phyloP scores from a whole-genome alignment of 2,329 filamentous ascomycete genomes.

The Diaporthe humulicola region DNA sequence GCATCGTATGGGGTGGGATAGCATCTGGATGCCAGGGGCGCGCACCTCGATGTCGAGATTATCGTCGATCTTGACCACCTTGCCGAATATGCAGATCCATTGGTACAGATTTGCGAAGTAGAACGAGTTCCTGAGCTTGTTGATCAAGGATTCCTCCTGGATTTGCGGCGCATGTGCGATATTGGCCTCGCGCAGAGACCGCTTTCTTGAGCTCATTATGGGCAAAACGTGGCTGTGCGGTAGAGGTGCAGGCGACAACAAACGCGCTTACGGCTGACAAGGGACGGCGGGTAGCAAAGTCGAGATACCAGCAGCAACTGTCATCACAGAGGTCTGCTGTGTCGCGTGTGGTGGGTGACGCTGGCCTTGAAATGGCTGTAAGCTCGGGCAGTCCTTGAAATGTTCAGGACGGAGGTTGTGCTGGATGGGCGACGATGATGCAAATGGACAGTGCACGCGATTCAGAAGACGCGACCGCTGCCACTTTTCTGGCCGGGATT shows the following conservation, averaged over 20 bases:
- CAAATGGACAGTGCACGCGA: constrained; percentile 37
- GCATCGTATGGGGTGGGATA: background rate
- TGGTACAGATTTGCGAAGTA: constrained; percentile 95
- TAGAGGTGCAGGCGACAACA: constrained; percentile 15
- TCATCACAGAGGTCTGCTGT: constrained; percentile 8
- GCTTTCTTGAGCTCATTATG: constrained; percentile 64
- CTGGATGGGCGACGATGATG: constrained; percentile 36
- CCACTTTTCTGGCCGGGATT: constrained; percentile 32
- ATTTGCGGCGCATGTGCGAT: constrained; percentile 46
- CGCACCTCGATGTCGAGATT: constrained; percentile 89
- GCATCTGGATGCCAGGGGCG: background rate
- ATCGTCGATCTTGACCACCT: constrained; percentile 89
- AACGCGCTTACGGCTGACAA: constrained; percentile 23
- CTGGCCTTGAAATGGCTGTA: background rate
- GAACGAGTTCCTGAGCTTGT: constrained; percentile 89
- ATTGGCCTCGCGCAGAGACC: constrained; percentile 60
- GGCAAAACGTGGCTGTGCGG: constrained; percentile 14
- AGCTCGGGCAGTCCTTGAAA: background rate
- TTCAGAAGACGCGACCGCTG: constrained; percentile 38
- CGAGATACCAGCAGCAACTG: background rate
- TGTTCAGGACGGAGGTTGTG: background rate
- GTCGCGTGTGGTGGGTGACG: background rate
- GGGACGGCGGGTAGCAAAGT: background rate
- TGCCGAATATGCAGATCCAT: constrained; percentile 92
- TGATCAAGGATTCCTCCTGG: constrained; percentile 61